Evolutionary conservation across 2,329 filamentous ascomycete genomes (phyloP), one percentile per base, ranked within the genome.

Genomic region (Trichoderma brevicompactum): DNA sequence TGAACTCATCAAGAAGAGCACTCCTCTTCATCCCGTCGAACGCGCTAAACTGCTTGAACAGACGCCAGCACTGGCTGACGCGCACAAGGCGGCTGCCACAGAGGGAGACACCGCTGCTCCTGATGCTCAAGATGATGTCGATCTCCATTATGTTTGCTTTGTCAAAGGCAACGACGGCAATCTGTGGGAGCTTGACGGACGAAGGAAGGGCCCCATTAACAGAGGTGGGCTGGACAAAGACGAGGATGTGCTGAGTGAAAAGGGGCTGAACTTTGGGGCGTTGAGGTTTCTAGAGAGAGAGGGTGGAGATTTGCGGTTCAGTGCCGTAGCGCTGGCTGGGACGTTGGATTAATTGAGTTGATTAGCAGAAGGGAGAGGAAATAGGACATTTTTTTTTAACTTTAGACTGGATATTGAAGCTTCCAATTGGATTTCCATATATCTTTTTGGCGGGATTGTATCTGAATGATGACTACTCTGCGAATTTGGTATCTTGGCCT

Each of bases 101-200:
- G 81, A 84, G 67, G 94, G 94, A 17, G 92, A 94, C 74, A 96
- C 93, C 1, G 74, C 82, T 12, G 92, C 94, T 1, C 94, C 95
- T 0, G 80, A 85, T 62, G 92, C 92, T 8, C 85, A 88, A n/a
- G 91, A 92, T 72, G 86, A 90, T 70, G 84, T 97, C n/a, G 94
- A 97, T 74, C 82, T 97, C 71, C 95, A 99, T 80, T 98, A 96
- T 76, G 94, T 98, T 53, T 95, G 92, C 74, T 99, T 98, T 78
- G 91, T 95, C 60, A 95, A 94, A 81, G 82, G 82, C 38, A 79
- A 79, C 59, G 87, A 91, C 75, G 89, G 89, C 64, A 85, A 75
- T 12, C 72, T 87, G 43, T 87, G 85, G 84, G 85, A 88, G 79
- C 80, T 88, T 10, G 85, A 88, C 70, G 85, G 85, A 3, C 78